Base-by-base conservation (phyloP, 352 stramenopile species). In the Globisporangium barbulae region DNA sequence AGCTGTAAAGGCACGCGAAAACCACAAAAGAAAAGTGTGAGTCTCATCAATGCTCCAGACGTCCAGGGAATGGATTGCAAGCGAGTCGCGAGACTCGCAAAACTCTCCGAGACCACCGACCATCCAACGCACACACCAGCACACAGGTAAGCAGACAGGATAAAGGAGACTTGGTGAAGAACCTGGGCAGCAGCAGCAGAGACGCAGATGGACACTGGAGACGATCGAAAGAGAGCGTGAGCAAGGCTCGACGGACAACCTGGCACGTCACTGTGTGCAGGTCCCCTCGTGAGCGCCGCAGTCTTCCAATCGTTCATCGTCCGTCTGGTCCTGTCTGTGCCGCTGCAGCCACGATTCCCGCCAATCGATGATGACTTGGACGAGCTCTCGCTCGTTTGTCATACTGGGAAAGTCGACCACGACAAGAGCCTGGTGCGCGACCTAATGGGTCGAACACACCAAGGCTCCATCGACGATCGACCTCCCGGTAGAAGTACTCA, bases 1-100 rank as follows among this genome's bases (percentile, higher is more conserved):
- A 55, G 98, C 89, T 97, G 72, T 39, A 41, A 64, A 53, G 22
- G 66, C 28, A 72, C 61, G 35, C 39, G 48, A 69, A 59, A 1
- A 70, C 12, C 17, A 21, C 7, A 22, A 44, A 0, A 52, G 15
- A 50, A 17, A 12, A 21, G 25, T 56, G 13, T 64, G 6, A 63
- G 54, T 47, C 35, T 28, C 49, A 57, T 48, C 47, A 56, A 39
- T 53, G 53, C 52, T 31, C n/a, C 17, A 19, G 52, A 66, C 22
- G 33, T 21, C 39, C 31, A 30, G 15, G 21, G 28, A 35, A 10
- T 22, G 44, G 31, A 10, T 39, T 54, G 56, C 25, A 54, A 57
- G 30, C 49, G 49, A 55, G 49, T 30, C 4, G 21, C 30, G 35
- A 50, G 15, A 17, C 45, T 53, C 47, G 5, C 55, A 44, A 28